Evolutionary conservation across 2,329 filamentous ascomycete genomes (phyloP), one percentile per base, ranked within the genome.

Genomic region (Curvularia sp.): DNA sequence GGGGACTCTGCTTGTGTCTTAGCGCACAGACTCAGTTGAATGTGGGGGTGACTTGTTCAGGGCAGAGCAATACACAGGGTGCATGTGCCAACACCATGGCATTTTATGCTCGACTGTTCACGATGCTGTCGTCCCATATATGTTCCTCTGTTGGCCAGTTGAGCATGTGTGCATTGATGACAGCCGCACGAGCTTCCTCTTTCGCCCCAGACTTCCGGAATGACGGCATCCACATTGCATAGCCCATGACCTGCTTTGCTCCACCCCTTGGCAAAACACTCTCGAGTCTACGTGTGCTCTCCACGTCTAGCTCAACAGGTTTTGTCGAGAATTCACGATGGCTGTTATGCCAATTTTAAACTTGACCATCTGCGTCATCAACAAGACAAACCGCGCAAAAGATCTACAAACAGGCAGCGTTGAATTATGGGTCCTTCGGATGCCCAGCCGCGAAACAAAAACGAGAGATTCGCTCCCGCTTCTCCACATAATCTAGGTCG

Each of bases 21-120:
- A 39, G 55, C 51, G 54, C 50, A 46, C 42, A 41, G 54, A n/a
- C 49, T 24, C 42, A 44, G 42, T 54, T 44, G 38, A 43, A 54
- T 49, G 51, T 57, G 54, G 54, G 54, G 54, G 22, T 8, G 26
- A 18, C 26, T 33, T 39, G 30, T 52, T 35, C 39, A 30, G 42
- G 51, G 31, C 51, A 53, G 33, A 53, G 42, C n/a, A 22, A 47
- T n/a, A 38, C 51, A 53, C 31, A 20, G 30, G 22, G 10, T 46
- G 51, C 51, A 53, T 47, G 8, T 18, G 24, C 48, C 22, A 41
- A 28, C 24, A 49, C 8, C 20, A 24, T n/a, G 31, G 31, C 12
- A 35, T 38, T 49, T 38, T 24, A 24, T 49, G n/a, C 13, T 18
- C 35, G 18, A 15, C 35, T 38, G 15, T 30, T 22, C 30, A 33